Evolutionary conservation across 2,329 filamentous ascomycete species (phyloP), one percentile per base, ranked within the genome.

Genomic region (Phialophora chinensis): DNA sequence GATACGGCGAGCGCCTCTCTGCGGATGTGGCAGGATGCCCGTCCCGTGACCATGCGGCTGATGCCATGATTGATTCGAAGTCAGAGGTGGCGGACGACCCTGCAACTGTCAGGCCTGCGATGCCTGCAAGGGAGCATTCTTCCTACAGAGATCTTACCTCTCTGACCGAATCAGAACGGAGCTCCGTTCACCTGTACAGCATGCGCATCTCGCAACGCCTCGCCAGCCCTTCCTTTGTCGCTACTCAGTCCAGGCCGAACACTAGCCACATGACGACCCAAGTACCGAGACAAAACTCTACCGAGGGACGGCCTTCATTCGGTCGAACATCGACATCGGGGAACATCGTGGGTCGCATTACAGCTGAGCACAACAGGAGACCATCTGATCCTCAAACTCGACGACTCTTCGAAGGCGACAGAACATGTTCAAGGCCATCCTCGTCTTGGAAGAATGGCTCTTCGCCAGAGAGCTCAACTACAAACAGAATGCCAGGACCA

Each of bases 201-300:
- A 73, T 73, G 72, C 70, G 71, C 11, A 73, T 73, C 20, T 73
- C 72, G 12, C 71, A 72, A 53, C 66, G 67, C 35, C 68, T 73
- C n/a, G 72, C 71, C 20, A 72, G 71, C 55, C 68, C 63, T 25
- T 71, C 70, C 44, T 60, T 70, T 23, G 29, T 49, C 14, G 63
- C 56, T n/a, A 23, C 42, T 50, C 56, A 44, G 11, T 65, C 66
- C 12, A 44, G 68, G 35, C 66, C 68, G 20, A 64, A 65, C 44
- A 69, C 68, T 23, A 64, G 68, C 53, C 60, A 65, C 54, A 64
- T 62, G 20, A 62, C 60, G 4, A 62, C 38, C 3, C 29, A 44
- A n/a, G 35, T 27, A 20, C 23, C 17, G 14, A 57, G 56, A 25
- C 53, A 54, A 25, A 38, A 59, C 25, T 65, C 56, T 20, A 54